These are phyloP conservation scores for Leucoagaricus sp. DNA, from an alignment of 1,284 basidiomycete genomes.

Conservation along the genomic window DNA sequence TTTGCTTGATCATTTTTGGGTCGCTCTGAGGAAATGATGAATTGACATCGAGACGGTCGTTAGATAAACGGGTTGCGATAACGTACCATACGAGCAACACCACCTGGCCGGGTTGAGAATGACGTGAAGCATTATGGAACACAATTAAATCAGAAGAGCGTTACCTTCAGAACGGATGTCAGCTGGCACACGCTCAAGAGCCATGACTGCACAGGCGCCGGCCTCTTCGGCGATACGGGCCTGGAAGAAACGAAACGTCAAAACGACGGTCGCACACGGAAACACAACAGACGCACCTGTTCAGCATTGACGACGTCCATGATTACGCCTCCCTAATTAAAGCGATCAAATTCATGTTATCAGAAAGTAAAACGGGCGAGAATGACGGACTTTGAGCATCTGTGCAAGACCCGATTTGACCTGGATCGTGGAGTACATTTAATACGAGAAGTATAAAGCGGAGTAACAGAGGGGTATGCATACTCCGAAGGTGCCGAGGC, in stretches of 20 bases:
- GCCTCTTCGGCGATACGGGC: slow-evolving; percentile 98
- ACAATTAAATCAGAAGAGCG: slow-evolving; percentile 8
- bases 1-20: slow-evolving; percentile 96
- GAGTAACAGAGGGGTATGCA: slow-evolving; percentile 21
- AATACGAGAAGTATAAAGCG: slow-evolving; percentile 14
- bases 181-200: slow-evolving; percentile 92
- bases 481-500: slow-evolving; percentile 84
- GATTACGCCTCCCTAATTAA: slow-evolving; percentile 79
- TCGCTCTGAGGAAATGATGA: slow-evolving; percentile 66
- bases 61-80: neutral
- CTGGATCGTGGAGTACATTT: slow-evolving; percentile 35
- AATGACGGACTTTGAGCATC: slow-evolving; percentile 80
- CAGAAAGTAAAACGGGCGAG: slow-evolving; percentile 10
- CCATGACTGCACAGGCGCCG: slow-evolving; percentile 98
- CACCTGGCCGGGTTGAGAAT: slow-evolving; percentile 42
- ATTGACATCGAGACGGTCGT: slow-evolving; percentile 16
- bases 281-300: slow-evolving; percentile 49
- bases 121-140: slow-evolving; percentile 3
- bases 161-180: slow-evolving; percentile 83
- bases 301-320: slow-evolving; percentile 90
- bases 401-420: slow-evolving; percentile 94
- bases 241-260: slow-evolving; percentile 37
- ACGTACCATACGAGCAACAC: slow-evolving; percentile 89
- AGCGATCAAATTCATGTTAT: slow-evolving; percentile 21
- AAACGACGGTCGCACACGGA: slow-evolving; percentile 17